These are phyloP conservation scores for Colletotrichum sp. DNA, from an alignment of 2,329 filamentous ascomycete species.

Conservation along the genomic window DNA sequence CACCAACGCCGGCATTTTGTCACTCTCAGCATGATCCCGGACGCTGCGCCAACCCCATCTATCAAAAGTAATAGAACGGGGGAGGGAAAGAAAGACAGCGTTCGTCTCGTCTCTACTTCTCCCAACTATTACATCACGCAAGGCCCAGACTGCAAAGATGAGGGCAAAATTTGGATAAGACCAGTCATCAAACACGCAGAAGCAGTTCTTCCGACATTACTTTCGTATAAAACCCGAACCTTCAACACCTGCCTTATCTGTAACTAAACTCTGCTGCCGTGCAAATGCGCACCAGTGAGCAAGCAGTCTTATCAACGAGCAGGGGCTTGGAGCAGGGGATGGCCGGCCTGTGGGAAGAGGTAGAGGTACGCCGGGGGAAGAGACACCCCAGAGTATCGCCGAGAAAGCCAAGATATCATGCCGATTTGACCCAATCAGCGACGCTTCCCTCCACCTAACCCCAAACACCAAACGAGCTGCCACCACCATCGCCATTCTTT, in stretches of 20 bases:
- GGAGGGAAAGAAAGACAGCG: not conserved
- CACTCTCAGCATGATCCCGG: not conserved
- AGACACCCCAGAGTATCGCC: not conserved
- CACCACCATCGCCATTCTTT: not conserved
- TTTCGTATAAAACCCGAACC: not conserved
- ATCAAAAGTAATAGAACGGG: not conserved
- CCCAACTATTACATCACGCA: not conserved
- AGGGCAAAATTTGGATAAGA: not conserved
- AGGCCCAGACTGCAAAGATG: not conserved
- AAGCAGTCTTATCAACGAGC: not conserved
- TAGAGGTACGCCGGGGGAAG: not conserved
- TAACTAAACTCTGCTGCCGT: not conserved
- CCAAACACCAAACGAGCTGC: not conserved
- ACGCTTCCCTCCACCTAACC: not conserved
- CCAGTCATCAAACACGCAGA: not conserved
- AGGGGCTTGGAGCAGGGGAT: not conserved
- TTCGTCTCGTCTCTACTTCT: not conserved
- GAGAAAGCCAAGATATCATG: constrained; percentile 17
- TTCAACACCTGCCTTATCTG: not conserved
- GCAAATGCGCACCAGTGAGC: not conserved
- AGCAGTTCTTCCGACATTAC: not conserved
- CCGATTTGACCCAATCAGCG: not conserved
- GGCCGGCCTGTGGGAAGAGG: not conserved
- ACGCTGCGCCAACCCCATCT: not conserved
- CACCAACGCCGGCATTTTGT: not conserved